Evolutionary conservation across 345 rosid species (phyloP).

Genomic region (Ailanthus altissimus): DNA sequence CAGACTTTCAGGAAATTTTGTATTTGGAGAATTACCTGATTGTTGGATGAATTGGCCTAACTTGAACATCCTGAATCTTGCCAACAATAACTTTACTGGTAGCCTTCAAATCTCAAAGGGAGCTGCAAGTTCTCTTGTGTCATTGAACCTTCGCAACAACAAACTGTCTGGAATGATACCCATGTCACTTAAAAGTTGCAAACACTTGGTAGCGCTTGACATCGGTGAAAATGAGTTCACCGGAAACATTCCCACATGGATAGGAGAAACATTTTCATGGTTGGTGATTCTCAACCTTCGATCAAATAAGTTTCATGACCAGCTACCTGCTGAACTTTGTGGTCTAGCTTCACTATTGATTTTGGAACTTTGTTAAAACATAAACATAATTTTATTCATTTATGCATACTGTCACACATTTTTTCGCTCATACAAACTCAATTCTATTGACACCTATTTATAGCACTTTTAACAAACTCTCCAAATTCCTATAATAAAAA

Average conservation of each 20-base stretch:
- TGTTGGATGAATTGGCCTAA: constrained; percentile 22
- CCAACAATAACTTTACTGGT: constrained; percentile 8
- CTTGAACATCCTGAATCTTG: neutral
- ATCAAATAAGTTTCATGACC: constrained; percentile 15
- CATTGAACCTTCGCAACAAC: neutral
- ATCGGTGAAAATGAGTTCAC: neutral
- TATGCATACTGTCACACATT: no score
- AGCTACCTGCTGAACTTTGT: neutral
- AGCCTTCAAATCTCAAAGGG: constrained; percentile 15
- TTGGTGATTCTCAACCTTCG: constrained; percentile 12
- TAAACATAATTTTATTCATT: no score
- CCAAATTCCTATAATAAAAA: no score
- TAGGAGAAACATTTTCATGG: neutral
- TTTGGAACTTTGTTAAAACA: no score
- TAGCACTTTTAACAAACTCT: no score
- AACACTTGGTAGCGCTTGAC: neutral
- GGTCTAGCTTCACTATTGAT: no score
- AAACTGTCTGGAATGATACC: neutral
- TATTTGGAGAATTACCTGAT: neutral
- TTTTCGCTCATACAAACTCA: no score
- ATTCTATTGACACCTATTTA: no score
- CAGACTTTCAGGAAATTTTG: constrained; percentile 6
- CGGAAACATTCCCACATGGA: constrained; percentile 14
- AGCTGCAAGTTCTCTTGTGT: neutral
- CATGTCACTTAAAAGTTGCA: neutral